Evolutionary conservation across 257 asterid species (phyloP).

Genomic region (Cordia subcordata): DNA sequence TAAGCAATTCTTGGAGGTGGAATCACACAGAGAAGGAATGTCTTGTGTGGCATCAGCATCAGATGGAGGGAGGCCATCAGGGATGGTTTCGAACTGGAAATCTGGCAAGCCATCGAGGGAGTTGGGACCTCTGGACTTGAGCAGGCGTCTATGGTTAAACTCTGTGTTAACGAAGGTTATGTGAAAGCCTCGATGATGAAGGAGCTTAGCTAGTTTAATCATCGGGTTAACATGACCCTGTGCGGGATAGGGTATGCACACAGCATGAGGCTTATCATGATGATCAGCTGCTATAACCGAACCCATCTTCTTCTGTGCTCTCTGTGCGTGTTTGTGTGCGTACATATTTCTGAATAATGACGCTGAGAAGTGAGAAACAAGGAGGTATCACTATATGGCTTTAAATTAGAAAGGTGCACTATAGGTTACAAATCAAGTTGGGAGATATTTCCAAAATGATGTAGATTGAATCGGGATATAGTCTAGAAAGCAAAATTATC

Average conservation of each 20-base stretch:
- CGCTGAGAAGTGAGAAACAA: no score
- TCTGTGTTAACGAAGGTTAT: neutral
- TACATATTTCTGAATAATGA: neutral
- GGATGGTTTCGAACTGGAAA: neutral
- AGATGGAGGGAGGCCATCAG: neutral
- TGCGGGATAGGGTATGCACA: neutral
- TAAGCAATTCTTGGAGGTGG: neutral
- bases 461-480: no score
- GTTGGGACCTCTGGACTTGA: neutral
- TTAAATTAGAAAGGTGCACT: no score
- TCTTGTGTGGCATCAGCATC: neutral
- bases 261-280: neutral
- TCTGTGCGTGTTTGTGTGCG: no score
- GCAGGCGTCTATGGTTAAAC: neutral
- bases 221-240: neutral
- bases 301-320: neutral
- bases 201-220: neutral
- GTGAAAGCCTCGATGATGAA: neutral
- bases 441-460: no score
- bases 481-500: no score
- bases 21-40: neutral
- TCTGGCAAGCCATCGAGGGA: neutral
- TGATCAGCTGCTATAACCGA: neutral
- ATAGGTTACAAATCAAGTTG: no score
- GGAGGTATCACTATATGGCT: no score